Conservation (phyloP, 768 basidiomycete species). For the Psilocybe sp. region DNA sequence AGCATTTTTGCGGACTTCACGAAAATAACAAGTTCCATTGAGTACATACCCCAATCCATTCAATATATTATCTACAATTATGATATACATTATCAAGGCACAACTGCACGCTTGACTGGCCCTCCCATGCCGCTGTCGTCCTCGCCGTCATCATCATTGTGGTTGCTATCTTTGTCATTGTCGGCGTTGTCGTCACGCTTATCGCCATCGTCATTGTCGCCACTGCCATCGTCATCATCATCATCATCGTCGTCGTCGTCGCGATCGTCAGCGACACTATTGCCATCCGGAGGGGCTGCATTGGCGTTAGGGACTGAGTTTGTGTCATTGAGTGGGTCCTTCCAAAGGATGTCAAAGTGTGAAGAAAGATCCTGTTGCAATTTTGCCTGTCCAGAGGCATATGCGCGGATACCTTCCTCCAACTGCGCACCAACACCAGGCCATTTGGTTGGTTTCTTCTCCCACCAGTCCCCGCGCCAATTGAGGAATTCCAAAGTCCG, state of each 20-base stretch:
- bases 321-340: neutral
- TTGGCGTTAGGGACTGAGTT: neutral
- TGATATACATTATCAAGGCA: no score
- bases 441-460: neutral
- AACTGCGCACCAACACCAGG: neutral
- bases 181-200: neutral
- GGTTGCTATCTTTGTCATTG: no score
- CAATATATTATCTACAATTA: no score
- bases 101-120: no score
- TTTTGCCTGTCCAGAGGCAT: constrained; percentile 6
- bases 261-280: no score
- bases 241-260: neutral
- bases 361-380: constrained; percentile 1
- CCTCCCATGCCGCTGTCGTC: no score
- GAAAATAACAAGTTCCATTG: no score
- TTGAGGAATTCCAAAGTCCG: constrained; percentile 4
- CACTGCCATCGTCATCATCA: neutral
- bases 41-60: no score
- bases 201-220: neutral
- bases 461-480: constrained; percentile 12
- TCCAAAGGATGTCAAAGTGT: constrained; percentile 16
- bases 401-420: constrained; percentile 6
- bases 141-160: no score
- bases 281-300: no score
- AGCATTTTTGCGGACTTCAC: no score